Conservation (phyloP, 2,329 filamentous ascomycete genomes). For the Cladophialophora chaetospira region DNA sequence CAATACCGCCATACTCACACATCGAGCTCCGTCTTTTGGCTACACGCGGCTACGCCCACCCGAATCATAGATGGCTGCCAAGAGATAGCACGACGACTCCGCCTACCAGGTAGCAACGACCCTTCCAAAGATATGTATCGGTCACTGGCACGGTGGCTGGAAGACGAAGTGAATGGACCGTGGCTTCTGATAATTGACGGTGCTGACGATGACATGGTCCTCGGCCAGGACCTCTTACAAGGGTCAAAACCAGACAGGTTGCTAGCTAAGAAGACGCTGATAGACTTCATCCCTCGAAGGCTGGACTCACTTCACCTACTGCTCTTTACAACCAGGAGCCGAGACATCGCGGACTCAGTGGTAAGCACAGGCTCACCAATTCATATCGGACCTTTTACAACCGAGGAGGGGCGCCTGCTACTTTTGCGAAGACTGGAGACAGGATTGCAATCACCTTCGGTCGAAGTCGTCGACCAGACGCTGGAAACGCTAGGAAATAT, state of each 20-base stretch:
- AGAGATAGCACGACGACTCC: slow-evolving; percentile 24
- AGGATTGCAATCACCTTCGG: neutral
- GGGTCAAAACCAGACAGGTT: neutral
- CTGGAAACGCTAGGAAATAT: slow-evolving; percentile 34
- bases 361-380: neutral
- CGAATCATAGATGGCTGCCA: slow-evolving; percentile 26
- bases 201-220: slow-evolving; percentile 34
- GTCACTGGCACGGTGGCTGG: slow-evolving; percentile 21
- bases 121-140: slow-evolving; percentile 15
- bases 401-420: slow-evolving; percentile 8
- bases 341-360: neutral
- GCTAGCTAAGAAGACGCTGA: neutral
- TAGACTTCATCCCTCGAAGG: slow-evolving; percentile 1
- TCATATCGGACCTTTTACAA: neutral
- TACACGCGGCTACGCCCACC: neutral
- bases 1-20: neutral
- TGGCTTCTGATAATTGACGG: slow-evolving; percentile 34
- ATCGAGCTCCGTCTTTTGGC: neutral
- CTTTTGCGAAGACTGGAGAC: neutral
- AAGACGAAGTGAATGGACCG: slow-evolving; percentile 18
- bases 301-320: neutral
- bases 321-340: slow-evolving; percentile 14
- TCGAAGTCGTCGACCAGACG: slow-evolving; percentile 4
- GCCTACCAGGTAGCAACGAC: slow-evolving; percentile 24
- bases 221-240: slow-evolving; percentile 23